Evolutionary conservation across 106 monocot species (phyloP).

Genomic region (Dendrobium nobile): DNA sequence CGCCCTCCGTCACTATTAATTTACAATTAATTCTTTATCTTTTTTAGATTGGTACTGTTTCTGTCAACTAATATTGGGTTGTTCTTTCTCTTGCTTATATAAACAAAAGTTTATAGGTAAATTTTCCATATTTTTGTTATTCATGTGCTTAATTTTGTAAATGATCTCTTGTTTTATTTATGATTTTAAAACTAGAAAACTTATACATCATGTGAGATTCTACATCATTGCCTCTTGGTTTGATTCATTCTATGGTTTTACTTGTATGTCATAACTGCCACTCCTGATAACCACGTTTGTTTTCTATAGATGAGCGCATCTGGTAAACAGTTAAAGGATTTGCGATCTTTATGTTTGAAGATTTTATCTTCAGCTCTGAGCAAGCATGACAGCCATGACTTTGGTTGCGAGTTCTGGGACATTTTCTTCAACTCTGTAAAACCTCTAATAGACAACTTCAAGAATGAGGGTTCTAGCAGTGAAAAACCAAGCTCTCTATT

Average conservation of each 20-base stretch:
- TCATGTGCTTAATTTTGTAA: not conserved
- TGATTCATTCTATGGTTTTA: not conserved
- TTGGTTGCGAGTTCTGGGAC: slow-evolving; percentile 71
- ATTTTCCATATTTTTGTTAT: not conserved
- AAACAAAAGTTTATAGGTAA: not conserved
- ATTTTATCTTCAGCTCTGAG: slow-evolving; percentile 57
- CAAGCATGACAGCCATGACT: slow-evolving; percentile 49
- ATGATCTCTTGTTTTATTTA: not conserved
- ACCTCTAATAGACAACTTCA: slow-evolving; percentile 71
- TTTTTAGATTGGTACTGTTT: not conserved
- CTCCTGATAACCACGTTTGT: not conserved
- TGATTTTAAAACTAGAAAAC: not conserved
- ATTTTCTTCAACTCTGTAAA: slow-evolving; percentile 72
- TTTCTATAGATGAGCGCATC: slow-evolving; percentile 22
- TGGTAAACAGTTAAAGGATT: slow-evolving; percentile 55
- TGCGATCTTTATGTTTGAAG: slow-evolving; percentile 68
- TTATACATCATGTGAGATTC: not conserved
- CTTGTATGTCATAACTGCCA: not conserved
- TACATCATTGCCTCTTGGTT: not conserved
- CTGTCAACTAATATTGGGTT: not conserved
- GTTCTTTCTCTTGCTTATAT: not conserved
- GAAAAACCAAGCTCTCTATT: slow-evolving; percentile 85
- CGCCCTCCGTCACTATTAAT: not conserved
- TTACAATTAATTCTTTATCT: not conserved
- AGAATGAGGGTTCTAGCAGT: slow-evolving; percentile 78